A percentile compares a stretch with the other conserved stretches of the same genome.
These are phyloP conservation scores for Acacia crassicarpa DNA, from an alignment of 306 rosid genomes.

Conservation along the genomic window DNA sequence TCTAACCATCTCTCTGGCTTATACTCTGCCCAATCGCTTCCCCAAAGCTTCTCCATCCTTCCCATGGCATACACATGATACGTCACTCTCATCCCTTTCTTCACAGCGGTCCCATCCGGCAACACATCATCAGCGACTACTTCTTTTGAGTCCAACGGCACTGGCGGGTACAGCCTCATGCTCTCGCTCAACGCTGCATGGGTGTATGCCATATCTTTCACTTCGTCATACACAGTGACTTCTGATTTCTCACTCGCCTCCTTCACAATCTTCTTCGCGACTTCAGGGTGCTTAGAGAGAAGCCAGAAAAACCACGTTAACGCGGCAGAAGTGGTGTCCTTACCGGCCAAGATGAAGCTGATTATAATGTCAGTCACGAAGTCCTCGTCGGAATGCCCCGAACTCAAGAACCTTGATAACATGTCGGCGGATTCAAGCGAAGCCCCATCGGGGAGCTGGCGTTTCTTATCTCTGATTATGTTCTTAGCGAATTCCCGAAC, in stretches of 20 bases:
- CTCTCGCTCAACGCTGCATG: background rate
- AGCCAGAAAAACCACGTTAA: background rate
- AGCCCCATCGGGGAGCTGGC: background rate
- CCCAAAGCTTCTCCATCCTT: background rate
- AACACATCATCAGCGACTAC: background rate
- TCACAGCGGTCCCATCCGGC: background rate
- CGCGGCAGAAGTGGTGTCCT: background rate
- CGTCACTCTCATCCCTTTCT: background rate
- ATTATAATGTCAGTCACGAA: background rate
- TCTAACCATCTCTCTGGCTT: background rate
- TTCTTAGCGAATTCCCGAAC: slow-evolving; percentile 46
- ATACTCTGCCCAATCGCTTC: background rate
- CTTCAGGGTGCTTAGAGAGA: background rate
- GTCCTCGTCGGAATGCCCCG: background rate
- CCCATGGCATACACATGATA: background rate
- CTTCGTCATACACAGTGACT: background rate
- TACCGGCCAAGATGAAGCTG: background rate
- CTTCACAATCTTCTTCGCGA: background rate
- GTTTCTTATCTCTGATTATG: background rate
- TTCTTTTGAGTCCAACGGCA: background rate
- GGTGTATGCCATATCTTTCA: background rate
- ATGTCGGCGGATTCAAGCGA: background rate
- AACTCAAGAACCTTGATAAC: background rate
- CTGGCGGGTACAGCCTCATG: background rate
- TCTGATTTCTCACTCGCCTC: background rate